Evolutionary conservation across 495 filamentous ascomycete species (phyloP).

Genomic region (Aspergillus diversus): DNA sequence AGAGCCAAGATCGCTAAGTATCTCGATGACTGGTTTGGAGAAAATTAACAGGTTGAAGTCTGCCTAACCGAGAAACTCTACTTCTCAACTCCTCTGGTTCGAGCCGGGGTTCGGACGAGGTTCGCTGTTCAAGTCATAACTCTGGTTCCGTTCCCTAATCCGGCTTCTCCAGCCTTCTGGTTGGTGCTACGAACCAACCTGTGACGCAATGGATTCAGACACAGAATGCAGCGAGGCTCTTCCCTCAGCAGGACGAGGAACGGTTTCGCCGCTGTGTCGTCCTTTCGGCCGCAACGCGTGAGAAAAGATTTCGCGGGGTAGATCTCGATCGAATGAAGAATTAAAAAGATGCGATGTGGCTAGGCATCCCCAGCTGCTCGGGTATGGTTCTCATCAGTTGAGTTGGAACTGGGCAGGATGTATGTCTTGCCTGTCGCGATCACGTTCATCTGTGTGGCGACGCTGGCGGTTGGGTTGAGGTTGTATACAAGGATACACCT

Average conservation of each 20-base stretch:
- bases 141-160: neutral
- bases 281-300: no score
- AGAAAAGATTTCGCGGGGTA: no score
- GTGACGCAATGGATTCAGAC: conserved; percentile 34
- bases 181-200: neutral
- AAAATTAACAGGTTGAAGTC: no score
- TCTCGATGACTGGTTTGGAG: no score
- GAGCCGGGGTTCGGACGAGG: neutral
- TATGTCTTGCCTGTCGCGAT: conserved; percentile 28
- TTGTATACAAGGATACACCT: conserved; percentile 37
- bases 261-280: no score
- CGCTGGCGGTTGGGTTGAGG: conserved; percentile 35
- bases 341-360: no score
- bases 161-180: neutral
- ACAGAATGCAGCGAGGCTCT: no score
- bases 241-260: no score
- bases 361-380: neutral
- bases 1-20: neutral
- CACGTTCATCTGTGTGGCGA: conserved; percentile 31
- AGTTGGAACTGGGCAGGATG: conserved; percentile 21
- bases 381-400: neutral
- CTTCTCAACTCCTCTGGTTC: neutral
- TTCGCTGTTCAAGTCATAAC: neutral
- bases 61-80: neutral
- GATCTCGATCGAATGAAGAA: no score